Evolutionary conservation across 1,284 basidiomycete species (phyloP), one percentile per base, ranked within the genome.

Genomic region (Trichosporon sp.): DNA sequence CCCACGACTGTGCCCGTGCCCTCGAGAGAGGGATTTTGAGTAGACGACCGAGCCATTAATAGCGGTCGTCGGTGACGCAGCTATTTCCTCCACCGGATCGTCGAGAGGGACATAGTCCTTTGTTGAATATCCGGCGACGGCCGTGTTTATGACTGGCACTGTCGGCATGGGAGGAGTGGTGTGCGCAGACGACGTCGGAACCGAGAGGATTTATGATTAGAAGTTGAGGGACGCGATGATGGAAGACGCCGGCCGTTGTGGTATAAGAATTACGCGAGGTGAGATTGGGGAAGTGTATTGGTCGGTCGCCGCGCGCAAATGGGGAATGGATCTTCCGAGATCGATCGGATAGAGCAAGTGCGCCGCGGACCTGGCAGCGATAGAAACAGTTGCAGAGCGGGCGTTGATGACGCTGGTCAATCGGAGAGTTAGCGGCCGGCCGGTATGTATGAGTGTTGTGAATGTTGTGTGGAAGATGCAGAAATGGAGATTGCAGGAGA

Each of bases 41-140:
- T 76, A 76, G 34, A 74, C 71, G 21, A 78, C 65, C 2, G 75
- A 70, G n/a, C 76, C 75, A 36, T 75, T 74, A 3, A 68, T 62
- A 10, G 70, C 69, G n/a, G 71, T 70, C 1, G 68, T 66, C 0
- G 71, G 69, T 2, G 65, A 69, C 3, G 74, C 73, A 49, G 73
- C 73, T 31, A 69, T 64, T 59, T 75, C 74, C 14, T 54, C 49
- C 25, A 54, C 25, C 7, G 19, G 49, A 64, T 77, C 77, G 9
- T 73, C 67, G 7, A 78, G 65, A 2, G 77, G 77, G 16, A 74
- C 70, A 60, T 78, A 78, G 14, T 68, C 63, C 60, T 62, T 65
- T 5, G 59, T 60, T 1, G 66, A 68, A 31, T 70, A 65, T n/a
- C n/a, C n/a, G 14, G 63, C 52, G n/a, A 40, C 32, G 6, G 61